phyloP scores from a whole-genome alignment of 1,284 basidiomycete genomes.

The Cystobasidium slooffiae region DNA sequence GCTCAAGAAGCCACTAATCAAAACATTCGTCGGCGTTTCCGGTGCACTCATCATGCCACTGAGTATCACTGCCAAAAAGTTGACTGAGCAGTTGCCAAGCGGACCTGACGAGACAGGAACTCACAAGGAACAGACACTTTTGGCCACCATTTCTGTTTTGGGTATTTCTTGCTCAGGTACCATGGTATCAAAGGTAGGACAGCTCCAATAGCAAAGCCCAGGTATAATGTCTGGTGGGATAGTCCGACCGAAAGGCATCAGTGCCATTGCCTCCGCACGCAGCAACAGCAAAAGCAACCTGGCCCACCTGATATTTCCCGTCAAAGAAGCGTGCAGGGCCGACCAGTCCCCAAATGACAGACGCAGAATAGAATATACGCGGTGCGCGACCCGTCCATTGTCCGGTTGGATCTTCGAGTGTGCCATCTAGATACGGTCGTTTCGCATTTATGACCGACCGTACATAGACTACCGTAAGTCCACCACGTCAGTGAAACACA shows the following conservation, averaged over 20 bases:
- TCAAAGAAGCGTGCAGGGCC: conserved; percentile 58
- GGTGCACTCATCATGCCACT: conserved; percentile 53
- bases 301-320: conserved; percentile 53
- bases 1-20: conserved; percentile 52
- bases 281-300: background rate
- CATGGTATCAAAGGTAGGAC: conserved; percentile 53
- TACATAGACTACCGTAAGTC: conserved; percentile 46
- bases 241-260: background rate
- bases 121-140: conserved; percentile 51
- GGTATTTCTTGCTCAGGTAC: conserved; percentile 50
- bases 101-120: background rate
- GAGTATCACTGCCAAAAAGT: conserved; percentile 47
- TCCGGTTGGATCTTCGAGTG: conserved; percentile 56
- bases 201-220: conserved; percentile 53
- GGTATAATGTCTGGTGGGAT: conserved; percentile 40
- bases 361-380: conserved; percentile 49
- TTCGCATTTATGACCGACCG: conserved; percentile 52
- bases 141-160: conserved; percentile 47
- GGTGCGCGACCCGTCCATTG: conserved; percentile 45
- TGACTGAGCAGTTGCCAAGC: background rate
- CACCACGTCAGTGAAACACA: background rate
- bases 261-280: background rate
- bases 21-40: conserved; percentile 54
- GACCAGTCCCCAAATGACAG: conserved; percentile 58
- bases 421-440: conserved; percentile 57